These are phyloP conservation scores for Suillus bovinus DNA, from an alignment of 768 basidiomycete species.

Conservation along the genomic window DNA sequence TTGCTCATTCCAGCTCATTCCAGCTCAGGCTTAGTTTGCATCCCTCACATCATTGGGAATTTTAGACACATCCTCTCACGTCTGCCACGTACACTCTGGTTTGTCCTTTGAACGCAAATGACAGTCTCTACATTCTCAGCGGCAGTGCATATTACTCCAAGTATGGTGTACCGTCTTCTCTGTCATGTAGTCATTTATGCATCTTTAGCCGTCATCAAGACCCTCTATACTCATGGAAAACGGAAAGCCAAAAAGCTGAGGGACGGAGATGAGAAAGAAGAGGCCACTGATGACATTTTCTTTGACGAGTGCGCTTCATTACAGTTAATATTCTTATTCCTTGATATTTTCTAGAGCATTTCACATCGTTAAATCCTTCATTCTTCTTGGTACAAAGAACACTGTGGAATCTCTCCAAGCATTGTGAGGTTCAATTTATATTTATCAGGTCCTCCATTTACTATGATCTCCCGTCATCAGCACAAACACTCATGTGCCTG, in stretches of 20 bases:
- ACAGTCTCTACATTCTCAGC: conserved; percentile 55
- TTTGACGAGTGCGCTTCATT: conserved; percentile 59
- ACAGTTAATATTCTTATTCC: neutral
- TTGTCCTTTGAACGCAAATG: conserved; percentile 32
- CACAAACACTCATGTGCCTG: conserved; percentile 69
- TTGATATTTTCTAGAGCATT: conserved; percentile 48
- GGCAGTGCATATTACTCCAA: conserved; percentile 54
- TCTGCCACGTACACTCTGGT: neutral
- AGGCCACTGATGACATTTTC: conserved; percentile 60
- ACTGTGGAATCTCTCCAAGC: conserved; percentile 72
- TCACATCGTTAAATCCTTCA: conserved; percentile 71
- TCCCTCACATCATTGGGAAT: neutral
- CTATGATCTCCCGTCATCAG: conserved; percentile 27
- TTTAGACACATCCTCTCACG: neutral
- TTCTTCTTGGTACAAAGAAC: conserved; percentile 62
- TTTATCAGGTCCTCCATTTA: neutral
- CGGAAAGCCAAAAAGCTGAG: conserved; percentile 42
- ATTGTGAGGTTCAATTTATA: conserved; percentile 41
- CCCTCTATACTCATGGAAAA: conserved; percentile 49
- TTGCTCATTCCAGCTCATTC: neutral
- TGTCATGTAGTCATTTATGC: neutral
- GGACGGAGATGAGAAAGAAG: conserved; percentile 34
- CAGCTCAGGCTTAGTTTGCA: neutral
- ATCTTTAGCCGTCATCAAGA: conserved; percentile 52
- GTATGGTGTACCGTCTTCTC: conserved; percentile 24